These are phyloP conservation scores for Pleurotus giganteus DNA, from an alignment of 768 basidiomycete species.

Conservation along the genomic window DNA sequence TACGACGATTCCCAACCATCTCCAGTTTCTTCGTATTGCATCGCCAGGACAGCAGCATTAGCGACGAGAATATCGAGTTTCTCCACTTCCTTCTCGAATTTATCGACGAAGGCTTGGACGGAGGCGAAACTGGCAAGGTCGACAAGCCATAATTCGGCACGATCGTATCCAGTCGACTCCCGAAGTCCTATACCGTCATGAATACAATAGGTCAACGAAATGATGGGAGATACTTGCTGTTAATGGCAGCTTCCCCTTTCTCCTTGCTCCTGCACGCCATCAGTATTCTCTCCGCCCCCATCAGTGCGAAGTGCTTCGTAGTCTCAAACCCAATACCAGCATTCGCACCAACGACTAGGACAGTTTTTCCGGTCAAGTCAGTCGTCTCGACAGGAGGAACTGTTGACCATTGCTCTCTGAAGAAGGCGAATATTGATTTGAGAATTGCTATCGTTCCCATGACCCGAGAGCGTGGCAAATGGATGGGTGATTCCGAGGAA, in stretches of 20 bases:
- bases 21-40: conserved; percentile 20
- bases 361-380: background rate
- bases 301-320: no score
- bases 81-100: conserved; percentile 27
- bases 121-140: no score
- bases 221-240: conserved; percentile 23
- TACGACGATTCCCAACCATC: conserved; percentile 50
- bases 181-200: conserved; percentile 15
- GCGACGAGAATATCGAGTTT: conserved; percentile 43
- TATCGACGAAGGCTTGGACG: no score
- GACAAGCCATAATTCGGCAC: no score
- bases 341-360: conserved; percentile 32
- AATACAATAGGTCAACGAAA: background rate
- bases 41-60: conserved; percentile 32
- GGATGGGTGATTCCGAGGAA: no score
- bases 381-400: background rate
- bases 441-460: no score
- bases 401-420: background rate
- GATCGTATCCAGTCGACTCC: no score
- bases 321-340: conserved; percentile 48
- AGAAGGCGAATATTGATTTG: background rate
- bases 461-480: no score
- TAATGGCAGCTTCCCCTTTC: conserved; percentile 33
- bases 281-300: conserved; percentile 39
- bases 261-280: conserved; percentile 34